These are phyloP conservation scores for Morella rubra DNA, from an alignment of 306 rosid genomes.

Conservation along the genomic window DNA sequence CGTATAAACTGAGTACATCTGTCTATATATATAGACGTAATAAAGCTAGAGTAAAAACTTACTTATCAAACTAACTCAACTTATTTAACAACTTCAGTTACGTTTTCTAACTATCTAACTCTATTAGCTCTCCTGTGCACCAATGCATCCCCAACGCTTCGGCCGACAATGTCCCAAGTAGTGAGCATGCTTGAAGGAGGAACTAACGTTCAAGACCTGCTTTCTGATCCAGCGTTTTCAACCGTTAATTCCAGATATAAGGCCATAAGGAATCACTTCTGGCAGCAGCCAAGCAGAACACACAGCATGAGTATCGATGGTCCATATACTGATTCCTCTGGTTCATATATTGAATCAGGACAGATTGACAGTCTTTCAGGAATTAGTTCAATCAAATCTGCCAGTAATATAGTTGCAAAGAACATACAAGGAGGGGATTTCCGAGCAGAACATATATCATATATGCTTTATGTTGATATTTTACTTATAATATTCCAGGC, in stretches of 20 bases:
- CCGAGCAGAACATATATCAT: too few species aligned
- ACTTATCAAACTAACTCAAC: too few species aligned
- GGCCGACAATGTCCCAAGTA: conserved; percentile 85
- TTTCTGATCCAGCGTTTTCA: conserved; percentile 76
- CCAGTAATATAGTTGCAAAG: conserved; percentile 6
- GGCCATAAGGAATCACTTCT: conserved; percentile 69
- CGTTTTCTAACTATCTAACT: too few species aligned
- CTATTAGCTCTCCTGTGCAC: conserved; percentile 76
- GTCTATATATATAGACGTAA: too few species aligned
- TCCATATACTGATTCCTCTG: conserved; percentile 43
- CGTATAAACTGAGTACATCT: too few species aligned
- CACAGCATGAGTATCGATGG: conserved; percentile 54
- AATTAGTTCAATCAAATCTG: conserved; percentile 38
- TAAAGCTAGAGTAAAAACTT: too few species aligned
- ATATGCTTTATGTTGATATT: too few species aligned
- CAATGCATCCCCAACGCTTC: conserved; percentile 88
- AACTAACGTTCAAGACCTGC: conserved; percentile 69
- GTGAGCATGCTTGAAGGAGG: conserved; percentile 96
- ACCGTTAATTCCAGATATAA: conserved; percentile 54
- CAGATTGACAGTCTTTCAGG: conserved; percentile 37
- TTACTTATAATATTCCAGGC: too few species aligned
- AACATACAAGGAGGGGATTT: too few species aligned
- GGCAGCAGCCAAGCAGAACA: conserved; percentile 67
- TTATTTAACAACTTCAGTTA: too few species aligned
- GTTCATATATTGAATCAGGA: conserved; percentile 46